A percentile compares a stretch with the other conserved stretches of the same genome.
Conservation (phyloP, 352 stramenopile genomes). For the Pythium periplocum region DNA sequence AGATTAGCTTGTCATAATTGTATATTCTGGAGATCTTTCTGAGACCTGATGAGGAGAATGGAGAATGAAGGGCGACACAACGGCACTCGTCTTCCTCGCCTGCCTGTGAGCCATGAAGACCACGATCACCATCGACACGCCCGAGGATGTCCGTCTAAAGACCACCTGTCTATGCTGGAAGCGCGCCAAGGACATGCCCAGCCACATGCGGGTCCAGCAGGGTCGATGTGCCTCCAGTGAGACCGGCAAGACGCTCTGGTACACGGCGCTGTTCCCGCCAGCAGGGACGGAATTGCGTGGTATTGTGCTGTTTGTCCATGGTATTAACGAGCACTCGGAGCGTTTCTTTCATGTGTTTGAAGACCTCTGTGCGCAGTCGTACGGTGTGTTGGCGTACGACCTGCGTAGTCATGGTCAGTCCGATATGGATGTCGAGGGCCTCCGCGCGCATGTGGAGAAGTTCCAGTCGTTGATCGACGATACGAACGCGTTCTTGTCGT, state of each 20-base stretch:
- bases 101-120: neutral
- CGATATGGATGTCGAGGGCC: conserved; percentile 9
- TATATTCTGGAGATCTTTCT: too few relatives aligned
- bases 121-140: neutral
- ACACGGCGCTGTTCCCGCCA: conserved; percentile 3
- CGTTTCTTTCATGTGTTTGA: conserved; percentile 19
- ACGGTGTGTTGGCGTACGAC: conserved; percentile 17
- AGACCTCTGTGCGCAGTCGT: conserved; percentile 4
- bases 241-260: neutral
- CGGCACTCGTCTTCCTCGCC: too few relatives aligned
- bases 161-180: conserved; percentile 3
- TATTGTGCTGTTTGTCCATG: conserved; percentile 9
- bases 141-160: neutral
- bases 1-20: too few relatives aligned
- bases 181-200: conserved; percentile 1
- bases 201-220: neutral
- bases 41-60: too few relatives aligned
- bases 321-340: conserved; percentile 18
- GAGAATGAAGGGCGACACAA: too few relatives aligned
- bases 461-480: conserved; percentile 15
- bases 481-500: conserved; percentile 16
- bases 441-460: conserved; percentile 9
- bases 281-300: neutral
- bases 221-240: neutral
- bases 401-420: conserved; percentile 15